Conservation (phyloP, 2,329 filamentous ascomycete species). For the Lecanosticta acicola region DNA sequence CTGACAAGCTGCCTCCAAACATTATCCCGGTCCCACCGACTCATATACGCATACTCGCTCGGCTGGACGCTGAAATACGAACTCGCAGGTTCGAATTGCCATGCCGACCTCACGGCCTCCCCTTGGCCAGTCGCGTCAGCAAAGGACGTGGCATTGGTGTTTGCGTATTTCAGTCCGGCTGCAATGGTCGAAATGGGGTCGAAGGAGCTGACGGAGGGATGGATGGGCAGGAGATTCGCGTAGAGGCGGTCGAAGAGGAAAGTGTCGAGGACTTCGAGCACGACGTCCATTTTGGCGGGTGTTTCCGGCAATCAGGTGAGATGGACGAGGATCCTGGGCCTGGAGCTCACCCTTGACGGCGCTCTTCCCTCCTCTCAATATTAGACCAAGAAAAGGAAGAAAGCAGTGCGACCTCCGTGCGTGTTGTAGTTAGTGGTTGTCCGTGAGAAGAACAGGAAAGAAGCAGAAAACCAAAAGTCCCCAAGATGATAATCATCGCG, state of each 20-base stretch:
- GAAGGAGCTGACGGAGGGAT: constrained; percentile 49
- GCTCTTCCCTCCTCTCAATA: no score
- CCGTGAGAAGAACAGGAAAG: background rate
- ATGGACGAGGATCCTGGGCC: background rate
- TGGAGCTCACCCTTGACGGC: background rate
- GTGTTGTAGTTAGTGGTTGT: no score
- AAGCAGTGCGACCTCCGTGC: no score
- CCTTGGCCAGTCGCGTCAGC: constrained; percentile 5
- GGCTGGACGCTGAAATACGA: constrained; percentile 65
- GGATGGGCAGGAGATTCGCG: constrained; percentile 60
- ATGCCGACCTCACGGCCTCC: constrained; percentile 15
- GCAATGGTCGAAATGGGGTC: constrained; percentile 43
- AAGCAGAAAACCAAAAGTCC: background rate
- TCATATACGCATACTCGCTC: constrained; percentile 70
- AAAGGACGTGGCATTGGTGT: constrained; percentile 48
- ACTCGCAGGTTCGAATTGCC: constrained; percentile 68
- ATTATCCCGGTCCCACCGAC: constrained; percentile 71
- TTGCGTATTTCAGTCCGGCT: constrained; percentile 39
- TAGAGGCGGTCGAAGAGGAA: constrained; percentile 76
- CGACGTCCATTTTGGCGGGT: constrained; percentile 70
- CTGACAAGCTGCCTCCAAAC: constrained; percentile 66
- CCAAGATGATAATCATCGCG: no score
- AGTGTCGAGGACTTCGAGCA: constrained; percentile 79
- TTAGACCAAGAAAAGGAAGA: no score
- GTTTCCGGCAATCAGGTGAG: background rate